phyloP scores from a whole-genome alignment of 176 grass and related monocot genomes.

The sorghum (Sorghum bicolor) region Sorghum_bicolor_NCBIv3 NC_012876.2:4256501-4257000 shows the following conservation, averaged over 20 bases:
- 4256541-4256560: slow-evolving; percentile 7
- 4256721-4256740: slow-evolving; percentile 68
- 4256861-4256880: slow-evolving; percentile 9
- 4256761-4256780: slow-evolving; percentile 82
- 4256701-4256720: slow-evolving; percentile 90
- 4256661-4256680: slow-evolving; percentile 92
- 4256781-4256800: slow-evolving; percentile 89
- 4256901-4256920: slow-evolving; percentile 88
- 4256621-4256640: slow-evolving; percentile 17
- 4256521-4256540: slow-evolving; percentile 8
- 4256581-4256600: slow-evolving; percentile 8
- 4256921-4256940: slow-evolving; percentile 98
- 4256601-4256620: not conserved
- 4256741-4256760: slow-evolving; percentile 98
- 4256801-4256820: slow-evolving; percentile 75
- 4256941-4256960: slow-evolving; percentile 93
- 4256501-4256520: not conserved
- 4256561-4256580: not conserved
- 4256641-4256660: slow-evolving; percentile 38
- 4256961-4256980: slow-evolving; percentile 78
- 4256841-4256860: slow-evolving; percentile 15
- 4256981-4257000: slow-evolving; percentile 19
- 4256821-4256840: not conserved
- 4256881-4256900: slow-evolving; percentile 18
- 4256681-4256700: slow-evolving; percentile 98